Percentiles rank a stretch among this genome's conserved stretches.
These are phyloP conservation scores for Stephania japonica DNA, from an alignment of 164 flowering plant species.

Conservation along the genomic window DNA sequence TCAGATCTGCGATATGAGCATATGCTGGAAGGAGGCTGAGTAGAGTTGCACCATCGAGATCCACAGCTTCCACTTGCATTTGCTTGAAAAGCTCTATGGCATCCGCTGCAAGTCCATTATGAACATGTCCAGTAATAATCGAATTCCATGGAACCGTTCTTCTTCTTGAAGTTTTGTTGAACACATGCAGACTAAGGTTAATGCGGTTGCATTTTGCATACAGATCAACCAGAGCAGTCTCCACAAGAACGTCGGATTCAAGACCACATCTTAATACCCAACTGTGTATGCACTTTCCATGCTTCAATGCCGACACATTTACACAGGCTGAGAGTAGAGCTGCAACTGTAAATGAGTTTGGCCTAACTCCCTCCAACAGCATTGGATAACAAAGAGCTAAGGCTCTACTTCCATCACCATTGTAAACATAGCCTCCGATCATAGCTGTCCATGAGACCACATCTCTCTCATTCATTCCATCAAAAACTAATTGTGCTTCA, in stretches of 20 bases:
- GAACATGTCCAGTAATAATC: slow-evolving; percentile 48
- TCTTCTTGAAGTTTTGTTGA: slow-evolving; percentile 32
- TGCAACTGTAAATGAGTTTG: slow-evolving; percentile 56
- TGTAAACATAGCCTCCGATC: slow-evolving; percentile 49
- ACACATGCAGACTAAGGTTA: slow-evolving; percentile 37
- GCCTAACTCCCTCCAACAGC: slow-evolving; percentile 49
- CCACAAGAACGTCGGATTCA: slow-evolving; percentile 47
- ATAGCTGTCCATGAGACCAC: slow-evolving; percentile 74
- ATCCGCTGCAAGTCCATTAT: slow-evolving; percentile 39
- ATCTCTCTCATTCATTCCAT: slow-evolving; percentile 48
- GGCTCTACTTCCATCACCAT: slow-evolving; percentile 40
- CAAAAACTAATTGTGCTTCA: slow-evolving; percentile 51
- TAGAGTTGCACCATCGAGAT: slow-evolving; percentile 45
- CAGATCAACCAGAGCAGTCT: slow-evolving; percentile 63
- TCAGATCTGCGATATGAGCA: slow-evolving; percentile 48
- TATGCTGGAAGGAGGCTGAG: slow-evolving; percentile 65
- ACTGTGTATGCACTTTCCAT: slow-evolving; percentile 60
- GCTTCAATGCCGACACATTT: slow-evolving; percentile 23
- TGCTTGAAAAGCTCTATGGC: slow-evolving; percentile 53
- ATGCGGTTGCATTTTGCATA: slow-evolving; percentile 54
- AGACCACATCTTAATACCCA: slow-evolving; percentile 42
- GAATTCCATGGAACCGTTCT: slow-evolving; percentile 69
- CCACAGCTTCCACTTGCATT: slow-evolving; percentile 44
- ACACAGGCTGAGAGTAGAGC: slow-evolving; percentile 61
- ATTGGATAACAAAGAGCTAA: slow-evolving; percentile 35